Conservation (phyloP, 371 early-diverging fungal species). For the Apophysomyces variabilis region DNA sequence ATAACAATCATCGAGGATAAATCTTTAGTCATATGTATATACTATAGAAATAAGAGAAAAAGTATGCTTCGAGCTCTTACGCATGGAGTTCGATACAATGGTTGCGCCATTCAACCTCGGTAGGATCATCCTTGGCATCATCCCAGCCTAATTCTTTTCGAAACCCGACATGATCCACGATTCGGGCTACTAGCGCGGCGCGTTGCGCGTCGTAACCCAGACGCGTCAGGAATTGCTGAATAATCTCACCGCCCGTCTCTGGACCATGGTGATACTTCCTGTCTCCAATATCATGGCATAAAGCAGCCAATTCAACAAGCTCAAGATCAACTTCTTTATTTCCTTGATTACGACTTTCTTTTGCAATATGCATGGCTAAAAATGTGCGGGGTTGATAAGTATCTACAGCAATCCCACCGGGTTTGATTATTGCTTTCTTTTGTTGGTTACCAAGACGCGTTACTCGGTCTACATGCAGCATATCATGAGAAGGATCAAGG, state of each 20-base stretch:
- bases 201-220: slow-evolving; percentile 38
- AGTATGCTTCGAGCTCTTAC: slow-evolving; percentile 31
- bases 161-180: slow-evolving; percentile 73
- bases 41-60: slow-evolving; percentile 8
- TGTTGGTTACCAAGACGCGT: slow-evolving; percentile 54
- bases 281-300: slow-evolving; percentile 82
- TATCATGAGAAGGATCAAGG: slow-evolving; percentile 82
- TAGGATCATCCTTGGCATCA: slow-evolving; percentile 40
- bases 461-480: slow-evolving; percentile 78
- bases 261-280: slow-evolving; percentile 65
- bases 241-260: slow-evolving; percentile 47
- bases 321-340: slow-evolving; percentile 51
- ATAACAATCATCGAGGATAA: no score
- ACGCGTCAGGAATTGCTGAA: slow-evolving; percentile 50
- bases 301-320: slow-evolving; percentile 71
- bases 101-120: slow-evolving; percentile 54
- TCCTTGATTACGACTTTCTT: slow-evolving; percentile 26
- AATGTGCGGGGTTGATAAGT: not conserved
- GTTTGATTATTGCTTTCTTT: no score
- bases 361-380: slow-evolving; percentile 47
- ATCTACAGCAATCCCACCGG: not conserved
- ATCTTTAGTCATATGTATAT: slow-evolving; percentile 16
- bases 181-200: slow-evolving; percentile 57
- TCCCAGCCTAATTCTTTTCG: slow-evolving; percentile 70
- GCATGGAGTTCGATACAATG: slow-evolving; percentile 66